Base-by-base conservation (phyloP, 257 asterid species). In the Marsdenia floribunda region DNA sequence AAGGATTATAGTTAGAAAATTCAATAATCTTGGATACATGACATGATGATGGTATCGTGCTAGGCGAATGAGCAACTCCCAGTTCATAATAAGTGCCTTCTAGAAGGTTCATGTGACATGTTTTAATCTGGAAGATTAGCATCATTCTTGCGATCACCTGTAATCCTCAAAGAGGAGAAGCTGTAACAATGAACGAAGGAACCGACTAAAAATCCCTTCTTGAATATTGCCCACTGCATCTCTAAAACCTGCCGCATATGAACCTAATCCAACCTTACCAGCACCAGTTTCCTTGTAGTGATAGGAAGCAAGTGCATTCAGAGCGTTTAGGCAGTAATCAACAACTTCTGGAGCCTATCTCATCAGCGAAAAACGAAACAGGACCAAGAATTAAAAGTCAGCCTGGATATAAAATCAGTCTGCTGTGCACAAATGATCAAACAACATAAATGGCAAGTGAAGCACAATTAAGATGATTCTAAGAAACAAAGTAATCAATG, bases 111-210 rank as follows among this genome's bases (percentile, higher is more conserved):
- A 13, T 24, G 67, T 60, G 37, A 47, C 26, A 29, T 18, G 18
- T 33, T 74, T 14, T 63, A 40, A 68, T 15, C 21, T 66, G 70
- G 55, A 66, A 24, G 40, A n/a, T 47, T 37, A 60, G 73, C 55
- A 19, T 60, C 66, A 68, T 71, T 42, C 61, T 74, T 50, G 61
- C 82, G 44, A 49, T 88, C 73, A 92, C 99, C 96, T 89, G 82
- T 90, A 94, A 79, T 94, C 97, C 82, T 90, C 96, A 74, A 94
- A 92, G 77, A 94, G 93, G 78, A 94, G 93, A 73, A 90, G 86
- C 75, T 90, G 96, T 81, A 94, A 83, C 81, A 92, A 76, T 19
- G 92, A 87, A 52, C 86, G 88, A 76, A 94, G 97, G 88, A 90
- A 90, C 35, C 83, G 85, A 80, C 93, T 79, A 73, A 94, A 90